A percentile compares a stretch with the other conserved stretches of the same genome.
Evolutionary conservation across 2,329 filamentous ascomycete genomes (phyloP).

Genomic region (Beauveria rudraprayagi): DNA sequence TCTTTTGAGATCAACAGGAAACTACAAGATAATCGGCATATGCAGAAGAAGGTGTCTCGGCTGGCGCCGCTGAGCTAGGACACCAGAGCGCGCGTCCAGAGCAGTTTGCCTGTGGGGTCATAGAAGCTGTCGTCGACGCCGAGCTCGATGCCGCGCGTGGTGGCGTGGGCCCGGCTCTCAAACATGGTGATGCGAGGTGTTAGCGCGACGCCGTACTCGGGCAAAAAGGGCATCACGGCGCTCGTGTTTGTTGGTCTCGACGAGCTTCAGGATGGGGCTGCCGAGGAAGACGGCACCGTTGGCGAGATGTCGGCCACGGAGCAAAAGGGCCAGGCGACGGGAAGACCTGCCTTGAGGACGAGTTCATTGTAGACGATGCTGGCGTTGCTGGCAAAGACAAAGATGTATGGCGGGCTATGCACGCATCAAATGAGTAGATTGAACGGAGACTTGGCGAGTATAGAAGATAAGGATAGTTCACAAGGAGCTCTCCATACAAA

Average conservation of each 20-base stretch:
- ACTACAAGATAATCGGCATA: too few species aligned
- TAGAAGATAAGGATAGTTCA: neutral
- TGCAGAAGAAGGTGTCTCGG: neutral
- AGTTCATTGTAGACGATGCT: neutral
- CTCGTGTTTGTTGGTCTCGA: neutral
- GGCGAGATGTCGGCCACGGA: neutral
- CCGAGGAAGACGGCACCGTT: slow-evolving; percentile 3
- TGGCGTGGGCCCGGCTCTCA: neutral
- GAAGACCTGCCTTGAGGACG: neutral
- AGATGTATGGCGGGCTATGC: neutral
- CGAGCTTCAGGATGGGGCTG: slow-evolving; percentile 7
- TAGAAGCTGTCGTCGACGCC: slow-evolving; percentile 1
- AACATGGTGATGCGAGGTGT: neutral
- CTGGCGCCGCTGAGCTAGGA: neutral
- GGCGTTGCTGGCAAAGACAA: neutral
- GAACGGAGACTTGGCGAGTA: too few species aligned
- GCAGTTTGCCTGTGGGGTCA: neutral
- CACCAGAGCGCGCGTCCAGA: neutral
- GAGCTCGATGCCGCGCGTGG: neutral
- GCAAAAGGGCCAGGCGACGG: slow-evolving; percentile 1
- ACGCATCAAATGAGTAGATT: too few species aligned
- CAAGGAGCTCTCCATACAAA: neutral
- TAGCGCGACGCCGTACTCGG: slow-evolving; percentile 1
- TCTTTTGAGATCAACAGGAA: too few species aligned
- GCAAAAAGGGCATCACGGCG: neutral